These are phyloP conservation scores for Rhizophora apiculata DNA, from an alignment of 345 rosid species.

Conservation along the genomic window DNA sequence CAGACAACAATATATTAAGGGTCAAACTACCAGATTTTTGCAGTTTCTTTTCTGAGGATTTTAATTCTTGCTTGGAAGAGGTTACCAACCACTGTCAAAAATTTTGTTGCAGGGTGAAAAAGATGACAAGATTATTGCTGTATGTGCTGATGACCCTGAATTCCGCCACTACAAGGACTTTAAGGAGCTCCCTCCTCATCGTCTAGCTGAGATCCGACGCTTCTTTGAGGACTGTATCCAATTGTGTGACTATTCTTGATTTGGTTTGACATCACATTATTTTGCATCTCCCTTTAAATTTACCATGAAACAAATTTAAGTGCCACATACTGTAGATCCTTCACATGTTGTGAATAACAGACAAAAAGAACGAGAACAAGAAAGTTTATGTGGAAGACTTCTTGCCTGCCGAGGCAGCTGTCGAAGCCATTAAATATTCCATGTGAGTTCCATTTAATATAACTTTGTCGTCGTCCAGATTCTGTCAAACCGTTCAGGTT, in stretches of 20 bases:
- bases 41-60: neutral
- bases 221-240: slow-evolving; percentile 99
- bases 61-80: neutral
- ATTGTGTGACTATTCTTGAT: slow-evolving; percentile 7
- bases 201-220: slow-evolving; percentile 95
- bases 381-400: slow-evolving; percentile 87
- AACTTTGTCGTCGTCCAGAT: neutral
- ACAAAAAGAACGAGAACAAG: slow-evolving; percentile 99
- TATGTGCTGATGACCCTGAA: slow-evolving; percentile 99
- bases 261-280: slow-evolving; percentile 1
- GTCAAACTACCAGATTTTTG: neutral
- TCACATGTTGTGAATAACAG: slow-evolving; percentile 38
- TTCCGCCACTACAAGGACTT: slow-evolving; percentile 90
- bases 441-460: slow-evolving; percentile 46
- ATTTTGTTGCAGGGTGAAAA: slow-evolving; percentile 70
- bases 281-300: neutral
- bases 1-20: no score
- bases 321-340: slow-evolving; percentile 25
- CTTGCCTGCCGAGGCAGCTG: slow-evolving; percentile 73
- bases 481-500: neutral
- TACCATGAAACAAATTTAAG: neutral
- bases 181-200: slow-evolving; percentile 97
- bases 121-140: slow-evolving; percentile 97
- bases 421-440: slow-evolving; percentile 76
- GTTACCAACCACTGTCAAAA: neutral